phyloP scores from a whole-genome alignment of 805 yeast species.

The Monosporozyma aquatica region DNA sequence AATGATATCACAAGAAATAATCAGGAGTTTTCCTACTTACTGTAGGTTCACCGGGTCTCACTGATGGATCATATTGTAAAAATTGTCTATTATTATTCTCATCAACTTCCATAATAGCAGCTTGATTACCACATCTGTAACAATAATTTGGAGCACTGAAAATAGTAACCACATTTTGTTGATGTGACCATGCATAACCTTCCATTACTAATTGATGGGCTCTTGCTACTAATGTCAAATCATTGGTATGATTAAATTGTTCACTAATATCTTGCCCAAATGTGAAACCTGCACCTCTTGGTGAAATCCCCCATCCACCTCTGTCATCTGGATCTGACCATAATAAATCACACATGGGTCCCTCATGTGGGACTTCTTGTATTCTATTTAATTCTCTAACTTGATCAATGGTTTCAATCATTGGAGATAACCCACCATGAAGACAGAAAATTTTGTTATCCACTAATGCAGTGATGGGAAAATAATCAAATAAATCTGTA shows the following conservation, averaged over 20 bases:
- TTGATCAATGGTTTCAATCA: conserved; percentile 88
- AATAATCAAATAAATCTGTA: conserved; percentile 84
- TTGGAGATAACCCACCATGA: conserved; percentile 92
- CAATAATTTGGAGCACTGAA: conserved; percentile 95
- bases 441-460: conserved; percentile 85
- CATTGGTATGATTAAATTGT: conserved; percentile 87
- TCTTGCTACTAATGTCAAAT: conserved; percentile 75
- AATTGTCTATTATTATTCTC: conserved; percentile 87
- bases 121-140: conserved; percentile 96
- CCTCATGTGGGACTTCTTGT: conserved; percentile 96
- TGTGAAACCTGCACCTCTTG: conserved; percentile 98
- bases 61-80: conserved; percentile 91
- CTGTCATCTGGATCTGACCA: conserved; percentile 98
- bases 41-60: conserved; percentile 96
- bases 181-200: conserved; percentile 92
- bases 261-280: conserved; percentile 93
- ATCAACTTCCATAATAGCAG: conserved; percentile 96
- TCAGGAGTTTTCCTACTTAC: conserved; percentile 96
- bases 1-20: conserved; percentile 59
- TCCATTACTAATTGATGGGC: conserved; percentile 98
- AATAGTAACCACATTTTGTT: conserved; percentile 86
- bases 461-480: conserved; percentile 88
- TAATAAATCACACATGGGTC: conserved; percentile 92
- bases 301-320: conserved; percentile 97
- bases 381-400: conserved; percentile 83